These are phyloP conservation scores for Phytophthora fragariae DNA, from an alignment of 352 stramenopile genomes.

Conservation along the genomic window DNA sequence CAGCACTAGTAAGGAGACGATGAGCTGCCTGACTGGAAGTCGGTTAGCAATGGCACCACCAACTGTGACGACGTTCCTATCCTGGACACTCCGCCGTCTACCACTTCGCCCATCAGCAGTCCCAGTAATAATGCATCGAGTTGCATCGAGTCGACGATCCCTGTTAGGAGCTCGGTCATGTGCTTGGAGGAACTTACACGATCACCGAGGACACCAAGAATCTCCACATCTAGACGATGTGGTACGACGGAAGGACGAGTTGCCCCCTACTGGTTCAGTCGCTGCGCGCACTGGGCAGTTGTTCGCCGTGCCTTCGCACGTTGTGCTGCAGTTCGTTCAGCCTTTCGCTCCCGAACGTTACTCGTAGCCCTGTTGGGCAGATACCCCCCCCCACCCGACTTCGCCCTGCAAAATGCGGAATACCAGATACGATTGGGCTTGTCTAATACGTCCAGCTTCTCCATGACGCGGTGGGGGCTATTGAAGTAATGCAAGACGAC, in stretches of 20 bases:
- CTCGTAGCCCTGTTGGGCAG: no score
- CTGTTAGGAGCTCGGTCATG: slow-evolving; percentile 30
- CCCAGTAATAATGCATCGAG: not conserved
- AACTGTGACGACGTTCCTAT: slow-evolving; percentile 28
- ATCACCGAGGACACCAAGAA: slow-evolving; percentile 63
- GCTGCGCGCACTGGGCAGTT: no score
- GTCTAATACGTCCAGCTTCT: no score
- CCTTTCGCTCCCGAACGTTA: no score
- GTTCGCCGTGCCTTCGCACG: no score
- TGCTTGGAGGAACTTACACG: slow-evolving; percentile 64
- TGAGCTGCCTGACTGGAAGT: slow-evolving; percentile 35
- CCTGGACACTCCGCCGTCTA: slow-evolving; percentile 29
- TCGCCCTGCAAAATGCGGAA: no score
- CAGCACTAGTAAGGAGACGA: slow-evolving; percentile 43
- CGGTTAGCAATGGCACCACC: slow-evolving; percentile 21
- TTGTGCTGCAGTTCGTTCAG: no score
- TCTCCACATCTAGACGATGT: slow-evolving; percentile 26
- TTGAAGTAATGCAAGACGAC: no score
- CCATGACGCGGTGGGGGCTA: no score
- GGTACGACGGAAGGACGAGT: slow-evolving; percentile 13
- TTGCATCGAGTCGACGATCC: slow-evolving; percentile 33
- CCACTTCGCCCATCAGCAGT: slow-evolving; percentile 8
- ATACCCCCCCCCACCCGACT: no score
- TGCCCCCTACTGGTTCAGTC: no score
- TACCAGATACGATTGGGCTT: no score